A percentile compares a stretch with the other conserved stretches of the same genome.
Conservation (phyloP, 2,329 filamentous ascomycete genomes). For the Fusarium sp. region DNA sequence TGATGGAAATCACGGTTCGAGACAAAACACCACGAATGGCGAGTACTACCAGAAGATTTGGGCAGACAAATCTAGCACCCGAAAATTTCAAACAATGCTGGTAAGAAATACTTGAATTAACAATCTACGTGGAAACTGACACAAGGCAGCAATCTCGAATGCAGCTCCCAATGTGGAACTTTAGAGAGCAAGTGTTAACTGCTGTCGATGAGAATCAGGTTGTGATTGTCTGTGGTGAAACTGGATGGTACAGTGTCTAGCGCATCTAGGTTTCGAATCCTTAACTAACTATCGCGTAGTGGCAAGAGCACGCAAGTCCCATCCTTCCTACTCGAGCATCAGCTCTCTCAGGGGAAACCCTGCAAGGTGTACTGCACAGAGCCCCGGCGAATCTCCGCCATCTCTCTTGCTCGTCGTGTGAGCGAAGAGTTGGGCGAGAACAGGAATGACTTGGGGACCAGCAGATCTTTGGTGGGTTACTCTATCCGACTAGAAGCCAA, state of each 20-base stretch:
- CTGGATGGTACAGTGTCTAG: conserved; percentile 73
- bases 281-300: conserved; percentile 53
- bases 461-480: conserved; percentile 88
- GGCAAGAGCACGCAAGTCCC: conserved; percentile 99
- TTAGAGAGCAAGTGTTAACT: conserved; percentile 80
- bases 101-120: conserved; percentile 51
- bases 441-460: conserved; percentile 83
- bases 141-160: conserved; percentile 67
- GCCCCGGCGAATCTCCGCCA: conserved; percentile 93
- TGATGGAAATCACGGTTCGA: conserved; percentile 57
- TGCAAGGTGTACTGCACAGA: conserved; percentile 98
- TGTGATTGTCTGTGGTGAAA: conserved; percentile 95
- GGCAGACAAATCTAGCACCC: conserved; percentile 66
- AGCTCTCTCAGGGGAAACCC: conserved; percentile 79
- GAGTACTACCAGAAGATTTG: conserved; percentile 69
- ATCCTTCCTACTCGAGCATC: conserved; percentile 89
- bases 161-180: conserved; percentile 90
- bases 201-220: conserved; percentile 85
- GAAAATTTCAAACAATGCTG: conserved; percentile 83
- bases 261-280: background rate
- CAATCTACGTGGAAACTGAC: conserved; percentile 20
- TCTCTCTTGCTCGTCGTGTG: conserved; percentile 91
- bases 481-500: conserved; percentile 94
- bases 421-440: conserved; percentile 94
- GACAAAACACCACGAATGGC: conserved; percentile 53